phyloP scores from a whole-genome alignment of 106 monocot genomes.

The Dendrobium officinale region DNA sequence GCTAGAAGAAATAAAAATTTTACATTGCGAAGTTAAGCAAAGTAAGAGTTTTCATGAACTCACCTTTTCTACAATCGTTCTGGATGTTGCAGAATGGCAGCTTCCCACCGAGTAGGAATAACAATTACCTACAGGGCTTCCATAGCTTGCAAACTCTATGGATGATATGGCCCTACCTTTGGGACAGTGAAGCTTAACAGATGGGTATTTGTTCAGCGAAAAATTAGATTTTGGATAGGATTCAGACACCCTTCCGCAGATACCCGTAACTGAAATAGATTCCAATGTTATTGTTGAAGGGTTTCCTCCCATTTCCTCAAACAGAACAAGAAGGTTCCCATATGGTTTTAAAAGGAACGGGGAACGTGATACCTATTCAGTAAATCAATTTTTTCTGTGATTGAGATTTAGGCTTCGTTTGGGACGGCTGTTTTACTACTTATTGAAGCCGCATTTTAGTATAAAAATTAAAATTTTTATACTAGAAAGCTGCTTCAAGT shows the following conservation, averaged over 20 bases:
- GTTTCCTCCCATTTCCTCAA: conserved; percentile 84
- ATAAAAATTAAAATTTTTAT: no score
- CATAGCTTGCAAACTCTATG: conserved; percentile 70
- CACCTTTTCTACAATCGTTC: conserved; percentile 39
- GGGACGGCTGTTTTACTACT: no score
- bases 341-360: conserved; percentile 50
- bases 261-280: conserved; percentile 33
- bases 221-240: conserved; percentile 8
- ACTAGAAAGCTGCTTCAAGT: no score
- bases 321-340: conserved; percentile 64
- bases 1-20: background rate
- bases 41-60: background rate
- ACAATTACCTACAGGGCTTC: conserved; percentile 49
- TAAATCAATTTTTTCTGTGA: background rate
- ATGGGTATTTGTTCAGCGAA: background rate
- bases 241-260: conserved; percentile 30
- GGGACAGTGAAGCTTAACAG: conserved; percentile 37
- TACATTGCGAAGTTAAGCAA: background rate
- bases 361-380: conserved; percentile 75
- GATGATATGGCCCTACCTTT: conserved; percentile 34
- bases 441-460: no score
- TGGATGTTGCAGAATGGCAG: conserved; percentile 46
- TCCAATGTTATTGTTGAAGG: conserved; percentile 55
- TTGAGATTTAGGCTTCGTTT: background rate
- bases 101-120: conserved; percentile 25